phyloP scores from a whole-genome alignment of 2,329 filamentous ascomycete genomes.

The Truncatella angustata region DNA sequence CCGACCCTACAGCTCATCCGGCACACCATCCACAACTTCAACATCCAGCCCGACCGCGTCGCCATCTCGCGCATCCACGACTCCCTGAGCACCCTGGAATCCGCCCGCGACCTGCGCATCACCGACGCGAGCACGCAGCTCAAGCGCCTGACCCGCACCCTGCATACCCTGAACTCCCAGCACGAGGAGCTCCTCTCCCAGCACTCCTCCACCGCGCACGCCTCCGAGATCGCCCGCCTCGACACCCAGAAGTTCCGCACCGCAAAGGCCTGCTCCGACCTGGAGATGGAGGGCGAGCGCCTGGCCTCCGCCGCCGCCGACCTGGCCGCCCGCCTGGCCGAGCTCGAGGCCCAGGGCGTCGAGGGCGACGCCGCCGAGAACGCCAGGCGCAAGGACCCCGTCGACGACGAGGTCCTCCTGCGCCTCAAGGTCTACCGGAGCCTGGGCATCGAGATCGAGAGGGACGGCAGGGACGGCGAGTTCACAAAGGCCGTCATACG shows the following conservation, averaged over 20 bases:
- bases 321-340: constrained; percentile 71
- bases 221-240: constrained; percentile 77
- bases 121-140: constrained; percentile 66
- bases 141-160: constrained; percentile 71
- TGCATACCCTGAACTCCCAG: constrained; percentile 72
- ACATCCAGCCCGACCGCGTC: constrained; percentile 83
- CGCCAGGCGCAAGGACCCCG: constrained; percentile 37
- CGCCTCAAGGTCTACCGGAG: constrained; percentile 89
- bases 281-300: constrained; percentile 95
- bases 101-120: constrained; percentile 77
- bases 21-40: constrained; percentile 92
- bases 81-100: constrained; percentile 77
- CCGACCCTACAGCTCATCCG: constrained; percentile 71
- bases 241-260: constrained; percentile 93
- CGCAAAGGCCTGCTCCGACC: constrained; percentile 85
- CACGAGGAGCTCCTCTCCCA: constrained; percentile 72
- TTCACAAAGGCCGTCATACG: constrained; percentile 84
- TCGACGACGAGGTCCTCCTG: constrained; percentile 66
- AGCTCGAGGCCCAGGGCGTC: constrained; percentile 82
- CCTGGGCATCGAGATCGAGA: constrained; percentile 84
- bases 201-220: constrained; percentile 78
- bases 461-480: constrained; percentile 70
- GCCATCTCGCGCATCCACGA: constrained; percentile 81
- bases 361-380: constrained; percentile 57
- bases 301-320: constrained; percentile 75